These are phyloP conservation scores for Spathaspora boniae DNA, from an alignment of 805 yeast genomes.

Conservation along the genomic window DNA sequence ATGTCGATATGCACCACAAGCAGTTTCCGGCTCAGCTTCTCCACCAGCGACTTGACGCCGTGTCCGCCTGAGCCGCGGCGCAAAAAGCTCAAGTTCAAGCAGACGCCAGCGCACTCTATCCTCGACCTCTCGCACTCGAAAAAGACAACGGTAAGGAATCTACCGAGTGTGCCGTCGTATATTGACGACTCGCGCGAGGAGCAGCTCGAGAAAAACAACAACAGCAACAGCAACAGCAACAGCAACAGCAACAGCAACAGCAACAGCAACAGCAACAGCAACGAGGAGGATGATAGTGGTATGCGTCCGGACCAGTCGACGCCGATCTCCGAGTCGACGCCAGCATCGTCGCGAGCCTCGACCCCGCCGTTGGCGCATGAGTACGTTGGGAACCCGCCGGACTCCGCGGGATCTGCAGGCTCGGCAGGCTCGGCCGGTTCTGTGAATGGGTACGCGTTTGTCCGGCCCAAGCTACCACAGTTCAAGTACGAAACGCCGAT, in stretches of 20 bases:
- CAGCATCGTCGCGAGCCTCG: slow-evolving; percentile 37
- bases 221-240: too few relatives aligned
- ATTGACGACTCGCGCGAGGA: slow-evolving; percentile 9
- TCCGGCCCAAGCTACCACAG: slow-evolving; percentile 21
- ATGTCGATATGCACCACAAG: slow-evolving; percentile 9
- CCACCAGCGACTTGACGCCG: slow-evolving; percentile 32
- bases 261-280: too few relatives aligned
- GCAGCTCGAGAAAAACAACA: too few relatives aligned
- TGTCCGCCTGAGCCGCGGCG: slow-evolving; percentile 39
- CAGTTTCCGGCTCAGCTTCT: slow-evolving; percentile 4
- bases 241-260: too few relatives aligned
- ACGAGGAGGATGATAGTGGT: slow-evolving; percentile 10
- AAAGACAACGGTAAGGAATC: slow-evolving; percentile 21
- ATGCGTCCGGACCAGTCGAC: slow-evolving; percentile 19
- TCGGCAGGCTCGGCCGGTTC: slow-evolving; percentile 33
- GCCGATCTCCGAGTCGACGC: slow-evolving; percentile 42
- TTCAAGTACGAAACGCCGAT: slow-evolving; percentile 19
- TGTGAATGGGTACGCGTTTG: slow-evolving; percentile 42
- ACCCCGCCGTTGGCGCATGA: slow-evolving; percentile 19
- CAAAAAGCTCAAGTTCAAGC: slow-evolving; percentile 30
- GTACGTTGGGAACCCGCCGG: too few relatives aligned
- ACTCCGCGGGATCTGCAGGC: too few relatives aligned
- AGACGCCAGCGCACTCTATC: slow-evolving; percentile 19
- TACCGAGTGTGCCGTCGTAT: slow-evolving; percentile 7
- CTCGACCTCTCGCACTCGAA: slow-evolving; percentile 31